Conservation (phyloP, 805 yeast genomes). For the Candida morakotiae region DNA sequence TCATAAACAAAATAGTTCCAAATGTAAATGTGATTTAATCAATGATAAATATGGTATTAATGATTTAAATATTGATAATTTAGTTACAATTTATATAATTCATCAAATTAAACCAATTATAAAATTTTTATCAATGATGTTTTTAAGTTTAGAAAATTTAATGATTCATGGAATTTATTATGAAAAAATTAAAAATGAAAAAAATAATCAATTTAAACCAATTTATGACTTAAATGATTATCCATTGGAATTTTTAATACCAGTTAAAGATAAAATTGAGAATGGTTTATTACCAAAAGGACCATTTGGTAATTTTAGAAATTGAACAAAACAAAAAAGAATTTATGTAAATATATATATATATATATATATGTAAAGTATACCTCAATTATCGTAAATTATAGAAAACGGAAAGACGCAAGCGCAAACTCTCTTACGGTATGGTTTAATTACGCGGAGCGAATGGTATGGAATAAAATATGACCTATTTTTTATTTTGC, state of each 20-base stretch:
- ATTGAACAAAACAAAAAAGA: neutral
- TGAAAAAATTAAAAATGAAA: slow-evolving; percentile 11
- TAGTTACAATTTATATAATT: slow-evolving; percentile 29
- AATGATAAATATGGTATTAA: slow-evolving; percentile 21
- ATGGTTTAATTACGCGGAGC: no score
- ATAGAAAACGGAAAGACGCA: no score
- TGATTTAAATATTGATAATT: slow-evolving; percentile 23
- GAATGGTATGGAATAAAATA: no score
- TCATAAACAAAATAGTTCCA: slow-evolving; percentile 13
- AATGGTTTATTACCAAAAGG: slow-evolving; percentile 9
- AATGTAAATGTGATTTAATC: slow-evolving; percentile 19
- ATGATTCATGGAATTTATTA: slow-evolving; percentile 35
- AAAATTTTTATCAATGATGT: slow-evolving; percentile 19
- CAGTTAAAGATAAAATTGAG: slow-evolving; percentile 8
- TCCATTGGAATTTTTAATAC: slow-evolving; percentile 18
- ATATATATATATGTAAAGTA: no score
- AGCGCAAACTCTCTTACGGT: no score
- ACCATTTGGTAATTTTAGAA: slow-evolving; percentile 17
- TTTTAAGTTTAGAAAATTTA: slow-evolving; percentile 22
- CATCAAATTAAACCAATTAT: slow-evolving; percentile 33
- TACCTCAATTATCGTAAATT: no score
- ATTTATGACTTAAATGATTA: slow-evolving; percentile 25
- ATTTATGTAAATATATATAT: no score
- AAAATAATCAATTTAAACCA: slow-evolving; percentile 15
- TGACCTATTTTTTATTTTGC: no score